These are phyloP conservation scores for Paecilomyces fulvus DNA, from an alignment of 2,329 filamentous ascomycete species.

Conservation along the genomic window DNA sequence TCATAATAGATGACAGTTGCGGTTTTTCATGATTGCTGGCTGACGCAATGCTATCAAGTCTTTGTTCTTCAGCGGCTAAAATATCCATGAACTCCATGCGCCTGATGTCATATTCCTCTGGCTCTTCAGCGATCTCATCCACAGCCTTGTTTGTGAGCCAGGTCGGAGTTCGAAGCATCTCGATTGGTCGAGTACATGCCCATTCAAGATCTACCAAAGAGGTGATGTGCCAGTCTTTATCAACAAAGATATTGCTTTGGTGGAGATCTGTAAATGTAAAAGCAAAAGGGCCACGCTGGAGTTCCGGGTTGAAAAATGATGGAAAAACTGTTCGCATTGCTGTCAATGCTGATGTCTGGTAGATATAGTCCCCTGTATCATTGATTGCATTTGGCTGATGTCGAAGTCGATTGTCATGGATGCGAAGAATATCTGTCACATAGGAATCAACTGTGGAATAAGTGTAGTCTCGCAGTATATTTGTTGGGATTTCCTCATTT, in stretches of 20 bases:
- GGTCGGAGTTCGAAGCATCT: no score
- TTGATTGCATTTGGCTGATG: conserved; percentile 18
- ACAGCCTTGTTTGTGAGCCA: no score
- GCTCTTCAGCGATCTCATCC: no score
- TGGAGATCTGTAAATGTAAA: conserved; percentile 33
- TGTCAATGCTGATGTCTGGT: conserved; percentile 14
- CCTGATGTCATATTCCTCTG: no score
- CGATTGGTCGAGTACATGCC: no score
- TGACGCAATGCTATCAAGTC: no score
- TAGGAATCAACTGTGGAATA: conserved; percentile 13
- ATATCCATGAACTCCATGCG: no score
- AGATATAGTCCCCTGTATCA: conserved; percentile 7
- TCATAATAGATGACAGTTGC: no score
- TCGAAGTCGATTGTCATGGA: conserved; percentile 12
- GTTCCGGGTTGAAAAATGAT: conserved; percentile 20
- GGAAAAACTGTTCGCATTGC: conserved; percentile 19
- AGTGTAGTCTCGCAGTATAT: conserved; percentile 12
- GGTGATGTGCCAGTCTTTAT: not conserved
- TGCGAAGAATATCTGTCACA: conserved; percentile 11
- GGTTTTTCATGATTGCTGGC: no score
- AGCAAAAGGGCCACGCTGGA: conserved; percentile 27
- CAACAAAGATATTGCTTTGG: conserved; percentile 21
- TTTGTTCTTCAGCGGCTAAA: no score
- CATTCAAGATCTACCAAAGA: no score
- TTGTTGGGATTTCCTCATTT: conserved; percentile 11